phyloP scores from a whole-genome alignment of 108 stramenopile species.

The Skeletonema menzelii region DNA sequence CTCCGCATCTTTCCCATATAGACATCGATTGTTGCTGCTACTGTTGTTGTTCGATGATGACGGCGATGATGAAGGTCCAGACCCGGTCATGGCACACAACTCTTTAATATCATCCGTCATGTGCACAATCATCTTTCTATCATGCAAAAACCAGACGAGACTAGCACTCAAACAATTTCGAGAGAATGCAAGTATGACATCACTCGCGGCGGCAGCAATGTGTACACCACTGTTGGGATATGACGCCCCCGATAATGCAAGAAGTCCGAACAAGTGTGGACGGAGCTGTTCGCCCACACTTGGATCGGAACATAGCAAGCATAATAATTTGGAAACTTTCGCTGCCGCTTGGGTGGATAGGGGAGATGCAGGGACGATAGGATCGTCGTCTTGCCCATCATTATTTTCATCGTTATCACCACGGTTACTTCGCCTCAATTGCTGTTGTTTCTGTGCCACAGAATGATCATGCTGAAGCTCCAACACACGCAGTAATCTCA shows the following conservation, averaged over 20 bases:
- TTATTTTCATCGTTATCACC: conserved; percentile 13
- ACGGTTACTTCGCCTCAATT: neutral
- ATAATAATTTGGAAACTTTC: conserved; percentile 79
- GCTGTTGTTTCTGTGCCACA: conserved; percentile 19
- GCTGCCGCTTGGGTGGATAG: conserved; percentile 60
- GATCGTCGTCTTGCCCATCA: conserved; percentile 17
- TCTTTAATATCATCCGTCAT: conserved; percentile 95
- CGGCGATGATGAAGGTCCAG: conserved; percentile 3
- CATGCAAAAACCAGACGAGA: conserved; percentile 91
- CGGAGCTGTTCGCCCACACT: conserved; percentile 91
- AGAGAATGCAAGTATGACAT: conserved; percentile 86
- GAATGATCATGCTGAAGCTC: conserved; percentile 88
- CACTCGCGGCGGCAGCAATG: conserved; percentile 83
- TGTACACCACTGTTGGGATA: conserved; percentile 87
- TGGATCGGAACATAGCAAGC: conserved; percentile 78
- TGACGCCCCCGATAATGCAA: conserved; percentile 85
- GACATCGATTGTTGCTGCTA: conserved; percentile 36
- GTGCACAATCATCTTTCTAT: conserved; percentile 91
- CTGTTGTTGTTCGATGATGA: neutral
- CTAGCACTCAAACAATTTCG: conserved; percentile 75
- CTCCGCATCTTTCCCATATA: conserved; percentile 86
- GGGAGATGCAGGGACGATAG: conserved; percentile 32
- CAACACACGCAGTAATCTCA: conserved; percentile 88
- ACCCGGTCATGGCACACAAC: conserved; percentile 69
- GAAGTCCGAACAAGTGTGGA: conserved; percentile 90